Percentiles rank a stretch among this genome's conserved stretches.
These are phyloP conservation scores for Tetradesmus lagerheimii DNA, from an alignment of 139 green algal genomes.

Conservation along the genomic window DNA sequence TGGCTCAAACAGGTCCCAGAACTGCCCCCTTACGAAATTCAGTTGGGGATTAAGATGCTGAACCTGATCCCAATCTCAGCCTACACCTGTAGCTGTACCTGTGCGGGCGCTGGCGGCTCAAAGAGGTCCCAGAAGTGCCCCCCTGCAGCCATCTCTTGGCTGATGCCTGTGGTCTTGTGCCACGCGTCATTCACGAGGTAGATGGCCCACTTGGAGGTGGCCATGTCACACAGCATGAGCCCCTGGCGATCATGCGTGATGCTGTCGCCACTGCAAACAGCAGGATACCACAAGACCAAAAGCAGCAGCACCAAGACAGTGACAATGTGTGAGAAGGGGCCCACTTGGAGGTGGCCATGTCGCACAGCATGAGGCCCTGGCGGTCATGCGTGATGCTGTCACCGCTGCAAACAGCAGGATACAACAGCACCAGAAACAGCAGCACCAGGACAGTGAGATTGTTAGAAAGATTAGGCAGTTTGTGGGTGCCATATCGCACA, in stretches of 20 bases:
- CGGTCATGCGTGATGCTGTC: slow-evolving; percentile 44
- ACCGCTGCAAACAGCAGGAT: background rate
- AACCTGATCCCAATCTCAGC: too few relatives aligned
- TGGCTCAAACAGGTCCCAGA: too few relatives aligned
- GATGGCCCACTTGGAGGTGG: slow-evolving; percentile 42
- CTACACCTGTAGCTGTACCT: too few relatives aligned
- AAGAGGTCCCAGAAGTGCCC: slow-evolving; percentile 52
- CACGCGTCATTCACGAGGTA: slow-evolving; percentile 46
- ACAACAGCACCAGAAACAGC: background rate
- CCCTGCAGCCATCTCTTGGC: slow-evolving; percentile 37
- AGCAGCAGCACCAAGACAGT: background rate
- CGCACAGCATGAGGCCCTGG: slow-evolving; percentile 48
- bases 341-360: slow-evolving; percentile 45
- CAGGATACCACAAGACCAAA: background rate
- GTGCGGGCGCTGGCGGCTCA: slow-evolving; percentile 27
- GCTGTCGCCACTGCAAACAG: slow-evolving; percentile 35
- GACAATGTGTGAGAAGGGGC: background rate
- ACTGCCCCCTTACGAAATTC: too few relatives aligned
- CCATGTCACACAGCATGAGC: slow-evolving; percentile 48
- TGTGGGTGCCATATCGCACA: slow-evolving; percentile 28
- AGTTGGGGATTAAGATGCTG: too few relatives aligned
- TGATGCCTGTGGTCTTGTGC: slow-evolving; percentile 27
- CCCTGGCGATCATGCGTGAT: slow-evolving; percentile 42
- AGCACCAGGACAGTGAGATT: background rate
- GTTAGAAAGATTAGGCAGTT: background rate